Base-by-base conservation (phyloP, 805 yeast genomes). In the Aciculoconidium aculeatum region DNA sequence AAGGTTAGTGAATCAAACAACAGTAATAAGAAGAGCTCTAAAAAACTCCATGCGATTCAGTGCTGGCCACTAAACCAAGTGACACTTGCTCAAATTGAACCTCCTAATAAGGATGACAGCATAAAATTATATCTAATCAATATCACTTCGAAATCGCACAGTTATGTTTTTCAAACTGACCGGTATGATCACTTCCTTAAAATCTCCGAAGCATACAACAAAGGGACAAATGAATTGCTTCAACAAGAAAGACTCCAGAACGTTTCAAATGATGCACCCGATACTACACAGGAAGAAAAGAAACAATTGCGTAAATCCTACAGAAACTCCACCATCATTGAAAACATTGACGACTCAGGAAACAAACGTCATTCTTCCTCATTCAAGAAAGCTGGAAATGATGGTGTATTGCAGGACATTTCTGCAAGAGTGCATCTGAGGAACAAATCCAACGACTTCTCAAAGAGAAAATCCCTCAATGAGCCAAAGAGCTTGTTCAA, bases 1-100 rank as follows among this genome's bases (percentile, higher is more conserved):
- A 75, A 73, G 36, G 32, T 44, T 11, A 23, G 37, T 7, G n/a
- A n/a, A n/a, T n/a, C n/a, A n/a, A n/a, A n/a, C n/a, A 64, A 30
- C 40, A 60, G 42, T 21, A 51, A 29, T 48, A 49, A 24, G 48
- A 46, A 49, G 39, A 8, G 18, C 14, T 39, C 37, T 37, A 34
- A 40, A 25, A 51, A 61, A 34, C 65, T 79, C 15, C 73, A 76
- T 21, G 90, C 94, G 1, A 77, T 76, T 18, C 80, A 81, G 42
- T 82, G 90, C 54, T 79, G 88, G 80, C 81, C 88, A 3, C 55
- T 87, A 17, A 61, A 72, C 24, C 84, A 79, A 21, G 72, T 80
- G 7, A 60, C 61, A 11, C 50, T 78, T 15, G 39, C 53, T 7
- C 72, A 70, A 26, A 59, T 67, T 16, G 40, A 40, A 6, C 42